Evolutionary conservation across 352 stramenopile genomes (phyloP).

Genomic region (Pilasporangium apinafurcum): DNA sequence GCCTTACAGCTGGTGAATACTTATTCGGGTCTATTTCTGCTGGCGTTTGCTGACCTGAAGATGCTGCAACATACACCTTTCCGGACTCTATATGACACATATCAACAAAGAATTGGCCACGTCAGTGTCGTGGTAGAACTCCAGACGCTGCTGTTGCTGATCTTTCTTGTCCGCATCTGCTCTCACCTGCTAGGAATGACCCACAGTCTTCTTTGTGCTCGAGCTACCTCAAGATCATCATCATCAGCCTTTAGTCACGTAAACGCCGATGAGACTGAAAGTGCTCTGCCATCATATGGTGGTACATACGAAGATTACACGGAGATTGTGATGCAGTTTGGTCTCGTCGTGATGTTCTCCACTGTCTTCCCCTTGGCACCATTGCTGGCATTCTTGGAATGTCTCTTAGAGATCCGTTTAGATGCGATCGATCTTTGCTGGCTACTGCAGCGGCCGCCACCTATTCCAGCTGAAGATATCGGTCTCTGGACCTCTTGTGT

Average conservation of each 20-base stretch:
- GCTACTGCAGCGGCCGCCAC: slow-evolving; percentile 30
- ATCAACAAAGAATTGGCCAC: slow-evolving; percentile 2
- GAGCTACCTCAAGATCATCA: not conserved
- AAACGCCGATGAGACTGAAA: slow-evolving; percentile 6
- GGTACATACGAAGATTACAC: slow-evolving; percentile 32
- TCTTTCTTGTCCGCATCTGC: slow-evolving; percentile 23
- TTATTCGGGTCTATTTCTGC: slow-evolving; percentile 24
- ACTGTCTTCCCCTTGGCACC: slow-evolving; percentile 27
- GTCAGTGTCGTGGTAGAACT: slow-evolving; percentile 31
- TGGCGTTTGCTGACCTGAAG: slow-evolving; percentile 15
- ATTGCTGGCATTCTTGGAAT: slow-evolving; percentile 31
- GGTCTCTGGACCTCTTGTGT: slow-evolving; percentile 26
- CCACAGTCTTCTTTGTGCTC: slow-evolving; percentile 2
- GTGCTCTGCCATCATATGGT: slow-evolving; percentile 14
- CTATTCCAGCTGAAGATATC: slow-evolving; percentile 14
- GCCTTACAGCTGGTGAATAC: slow-evolving; percentile 28
- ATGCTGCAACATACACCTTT: not conserved
- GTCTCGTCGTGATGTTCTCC: slow-evolving; percentile 38
- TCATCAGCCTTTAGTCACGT: not conserved
- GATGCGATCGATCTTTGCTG: slow-evolving; percentile 37
- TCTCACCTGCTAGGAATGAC: slow-evolving; percentile 10
- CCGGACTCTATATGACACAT: slow-evolving; percentile 2
- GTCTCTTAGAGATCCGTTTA: slow-evolving; percentile 26
- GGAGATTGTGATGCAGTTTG: slow-evolving; percentile 33
- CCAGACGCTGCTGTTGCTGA: slow-evolving; percentile 24